Base-by-base conservation (phyloP, 441 rosid species). In the Gossypium schwendimanii region DNA sequence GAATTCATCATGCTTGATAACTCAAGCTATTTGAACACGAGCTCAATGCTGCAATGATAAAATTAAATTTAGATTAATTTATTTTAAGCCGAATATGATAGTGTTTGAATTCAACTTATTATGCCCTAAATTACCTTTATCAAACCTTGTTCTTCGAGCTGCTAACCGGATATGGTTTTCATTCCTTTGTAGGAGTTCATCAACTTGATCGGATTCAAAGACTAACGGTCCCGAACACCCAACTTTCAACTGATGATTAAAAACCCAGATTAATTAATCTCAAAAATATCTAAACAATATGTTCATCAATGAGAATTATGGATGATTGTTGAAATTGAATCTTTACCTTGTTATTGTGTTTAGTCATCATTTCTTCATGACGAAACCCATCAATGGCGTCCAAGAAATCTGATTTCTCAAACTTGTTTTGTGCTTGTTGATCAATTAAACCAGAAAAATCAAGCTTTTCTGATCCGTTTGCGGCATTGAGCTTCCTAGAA, bases 81-180 rank as follows among this genome's bases (percentile, higher is more conserved):
- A 24, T 24, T 23, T 23, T 23, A 23, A 3, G 4, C 28, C 28
- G 3, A 26, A 26, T 26, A 3, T 26, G 4, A 26, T 26, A 26
- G 28, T 26, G 4, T 28, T 26, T 26, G 4, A 26, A 39, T 39
- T 24, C 26, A 24, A 2, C 26, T 39, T 9, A 1, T 21, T 5
- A 21, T 23, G 7, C 28, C 62, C 14, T 3, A 10, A 57, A 57
- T 10, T 39, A 86, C 93, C 94, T 71, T 72, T 59, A 20, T 79
- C 78, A 58, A 83, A 63, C 45, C 89, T 86, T 26, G 97, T 77
- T 71, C 84, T 87, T 63, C 86, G 81, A 63, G 76, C 86, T 33
- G 89, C 90, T 54, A 61, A 84, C 12, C 89, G 86, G 33, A 88
- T 91, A 70, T 84, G 90, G 26, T 76, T 85, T 75, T 86, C 92